Conservation (phyloP, 73 alveolate genomes). For the Paramecium bursaria region DNA sequence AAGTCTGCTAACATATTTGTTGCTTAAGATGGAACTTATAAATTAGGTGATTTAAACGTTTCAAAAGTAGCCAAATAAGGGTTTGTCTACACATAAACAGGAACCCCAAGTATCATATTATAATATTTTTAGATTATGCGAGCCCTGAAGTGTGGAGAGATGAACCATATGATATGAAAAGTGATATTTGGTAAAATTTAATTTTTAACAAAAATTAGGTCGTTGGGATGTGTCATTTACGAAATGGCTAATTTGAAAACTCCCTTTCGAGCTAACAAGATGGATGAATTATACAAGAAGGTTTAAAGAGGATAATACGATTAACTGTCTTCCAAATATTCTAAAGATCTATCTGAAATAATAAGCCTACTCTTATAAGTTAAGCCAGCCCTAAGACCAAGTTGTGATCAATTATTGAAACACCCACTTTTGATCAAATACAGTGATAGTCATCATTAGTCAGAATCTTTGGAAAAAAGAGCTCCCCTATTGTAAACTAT, state of each 20-base stretch:
- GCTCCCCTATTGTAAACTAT: slow-evolving; percentile 9
- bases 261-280: slow-evolving; percentile 83
- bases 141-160: slow-evolving; percentile 81
- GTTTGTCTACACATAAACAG: slow-evolving; percentile 75
- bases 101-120: slow-evolving; percentile 69
- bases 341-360: slow-evolving; percentile 38
- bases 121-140: slow-evolving; percentile 38
- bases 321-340: slow-evolving; percentile 39
- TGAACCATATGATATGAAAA: slow-evolving; percentile 73
- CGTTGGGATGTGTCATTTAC: slow-evolving; percentile 77
- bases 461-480: not conserved
- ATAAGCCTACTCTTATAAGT: slow-evolving; percentile 44
- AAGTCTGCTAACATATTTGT: slow-evolving; percentile 86
- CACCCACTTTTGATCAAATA: slow-evolving; percentile 43
- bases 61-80: slow-evolving; percentile 78
- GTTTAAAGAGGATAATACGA: slow-evolving; percentile 67
- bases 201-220: slow-evolving; percentile 35
- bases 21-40: slow-evolving; percentile 83
- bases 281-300: slow-evolving; percentile 77
- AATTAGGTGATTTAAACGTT: slow-evolving; percentile 77
- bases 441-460: not conserved
- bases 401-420: slow-evolving; percentile 10
- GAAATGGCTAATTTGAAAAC: slow-evolving; percentile 80
- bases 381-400: slow-evolving; percentile 56
- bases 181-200: slow-evolving; percentile 71